A percentile compares a stretch with the other conserved stretches of the same genome.
Conservation (phyloP, 257 asterid species). For the Cynanchum wilfordii region DNA sequence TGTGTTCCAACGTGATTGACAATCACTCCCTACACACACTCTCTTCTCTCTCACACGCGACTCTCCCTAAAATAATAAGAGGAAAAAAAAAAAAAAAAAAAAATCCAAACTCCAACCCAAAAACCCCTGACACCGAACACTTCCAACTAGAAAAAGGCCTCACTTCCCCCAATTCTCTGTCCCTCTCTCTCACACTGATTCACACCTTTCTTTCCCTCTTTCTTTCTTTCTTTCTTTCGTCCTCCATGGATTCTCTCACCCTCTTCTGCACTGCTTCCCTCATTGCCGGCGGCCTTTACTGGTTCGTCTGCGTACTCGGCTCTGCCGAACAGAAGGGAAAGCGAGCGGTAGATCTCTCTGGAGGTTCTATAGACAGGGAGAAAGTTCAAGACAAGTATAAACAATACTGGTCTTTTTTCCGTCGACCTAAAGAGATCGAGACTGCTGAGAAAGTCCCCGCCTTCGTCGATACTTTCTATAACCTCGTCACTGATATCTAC, state of each 20-base stretch:
- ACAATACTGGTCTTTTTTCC: constrained; percentile 70
- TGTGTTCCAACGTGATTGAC: constrained; percentile 23
- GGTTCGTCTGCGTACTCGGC: constrained; percentile 70
- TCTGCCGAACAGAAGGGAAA: constrained; percentile 78
- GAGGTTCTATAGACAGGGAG: constrained; percentile 41
- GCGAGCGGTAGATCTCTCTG: constrained; percentile 59
- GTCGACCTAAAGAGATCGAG: constrained; percentile 60
- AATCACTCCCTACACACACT: constrained; percentile 7
- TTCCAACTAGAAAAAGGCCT: not conserved
- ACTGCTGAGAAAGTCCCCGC: constrained; percentile 60
- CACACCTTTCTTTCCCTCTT: not conserved
- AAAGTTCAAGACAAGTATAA: constrained; percentile 56
- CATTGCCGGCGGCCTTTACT: constrained; percentile 59
- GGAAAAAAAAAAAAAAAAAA: no score
- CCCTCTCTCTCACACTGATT: not conserved
- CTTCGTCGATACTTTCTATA: constrained; percentile 76
- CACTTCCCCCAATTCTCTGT: not conserved
- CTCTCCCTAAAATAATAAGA: not conserved
- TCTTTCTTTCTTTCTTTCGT: not conserved
- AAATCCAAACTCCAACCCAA: not conserved
- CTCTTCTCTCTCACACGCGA: not conserved
- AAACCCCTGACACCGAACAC: not conserved
- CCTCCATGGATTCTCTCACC: constrained; percentile 47
- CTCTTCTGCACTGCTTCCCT: constrained; percentile 56
- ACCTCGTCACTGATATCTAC: constrained; percentile 76